Conservation (phyloP, 768 basidiomycete species). For the Phanerochaete sordida region DNA sequence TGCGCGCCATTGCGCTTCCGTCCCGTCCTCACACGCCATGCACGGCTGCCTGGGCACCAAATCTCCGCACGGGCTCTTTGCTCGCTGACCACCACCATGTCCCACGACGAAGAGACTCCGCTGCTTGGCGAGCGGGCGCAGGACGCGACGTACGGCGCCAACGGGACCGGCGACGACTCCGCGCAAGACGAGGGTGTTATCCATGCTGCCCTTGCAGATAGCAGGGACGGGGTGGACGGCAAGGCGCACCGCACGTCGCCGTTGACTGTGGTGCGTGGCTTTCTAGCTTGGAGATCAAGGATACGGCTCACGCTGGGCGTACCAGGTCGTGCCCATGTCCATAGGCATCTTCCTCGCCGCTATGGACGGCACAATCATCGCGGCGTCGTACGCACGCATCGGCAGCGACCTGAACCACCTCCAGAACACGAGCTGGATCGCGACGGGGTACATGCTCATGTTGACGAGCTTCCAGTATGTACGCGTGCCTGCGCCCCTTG, state of each 20-base stretch:
- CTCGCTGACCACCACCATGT: neutral
- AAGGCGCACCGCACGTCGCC: neutral
- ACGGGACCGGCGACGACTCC: neutral
- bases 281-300: neutral
- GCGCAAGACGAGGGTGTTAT: neutral
- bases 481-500: too few species aligned
- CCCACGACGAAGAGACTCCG: neutral
- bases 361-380: conserved; percentile 31
- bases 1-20: too few species aligned
- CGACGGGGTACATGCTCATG: conserved; percentile 60
- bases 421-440: conserved; percentile 65
- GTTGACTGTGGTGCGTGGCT: neutral
- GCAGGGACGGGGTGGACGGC: neutral
- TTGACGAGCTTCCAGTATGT: conserved; percentile 58
- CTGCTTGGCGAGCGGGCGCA: neutral
- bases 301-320: too few species aligned
- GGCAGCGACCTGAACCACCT: conserved; percentile 53
- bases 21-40: too few species aligned
- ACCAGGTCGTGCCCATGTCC: conserved; percentile 27
- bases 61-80: neutral
- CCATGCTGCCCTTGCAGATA: neutral
- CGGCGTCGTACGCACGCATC: conserved; percentile 30
- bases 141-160: neutral
- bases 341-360: conserved; percentile 30
- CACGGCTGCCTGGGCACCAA: too few species aligned